Evolutionary conservation across 2,329 filamentous ascomycete species (phyloP).

Genomic region (Penicillium sp.): DNA sequence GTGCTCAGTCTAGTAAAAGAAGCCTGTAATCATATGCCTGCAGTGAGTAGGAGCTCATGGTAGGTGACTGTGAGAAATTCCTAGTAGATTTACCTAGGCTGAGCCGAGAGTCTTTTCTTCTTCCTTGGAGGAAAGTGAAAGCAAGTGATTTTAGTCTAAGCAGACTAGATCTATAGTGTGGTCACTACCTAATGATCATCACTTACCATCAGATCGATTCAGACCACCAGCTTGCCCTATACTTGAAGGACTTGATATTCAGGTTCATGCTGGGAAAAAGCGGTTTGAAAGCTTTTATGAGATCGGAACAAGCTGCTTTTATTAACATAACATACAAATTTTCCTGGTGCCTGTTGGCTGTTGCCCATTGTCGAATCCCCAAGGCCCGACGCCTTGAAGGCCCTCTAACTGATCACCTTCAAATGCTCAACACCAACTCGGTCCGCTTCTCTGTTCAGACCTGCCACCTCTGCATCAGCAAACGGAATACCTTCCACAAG

Average conservation of each 20-base stretch:
- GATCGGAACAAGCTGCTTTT: no score
- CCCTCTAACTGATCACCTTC: constrained; percentile 5
- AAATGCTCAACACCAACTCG: constrained; percentile 20
- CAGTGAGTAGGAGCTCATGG: no score
- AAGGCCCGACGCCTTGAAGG: neutral
- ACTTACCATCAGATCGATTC: neutral
- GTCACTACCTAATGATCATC: neutral
- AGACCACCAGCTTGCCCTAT: neutral
- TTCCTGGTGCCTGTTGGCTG: neutral
- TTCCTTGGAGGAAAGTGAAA: no score
- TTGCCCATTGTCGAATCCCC: neutral
- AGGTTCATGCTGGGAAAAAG: neutral
- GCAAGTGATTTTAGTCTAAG: no score
- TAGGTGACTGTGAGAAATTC: no score
- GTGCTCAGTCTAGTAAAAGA: neutral
- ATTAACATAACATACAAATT: neutral
- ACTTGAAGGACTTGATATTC: no score
- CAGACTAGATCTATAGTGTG: no score
- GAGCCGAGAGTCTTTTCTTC: no score
- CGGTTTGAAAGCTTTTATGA: neutral
- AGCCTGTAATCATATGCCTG: neutral
- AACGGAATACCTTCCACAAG: constrained; percentile 25
- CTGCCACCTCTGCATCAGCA: constrained; percentile 22
- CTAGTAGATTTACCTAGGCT: no score
- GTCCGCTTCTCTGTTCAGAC: constrained; percentile 27